Evolutionary conservation across 2,329 filamentous ascomycete genomes (phyloP).

Genomic region (Cordyceps tenuipes): DNA sequence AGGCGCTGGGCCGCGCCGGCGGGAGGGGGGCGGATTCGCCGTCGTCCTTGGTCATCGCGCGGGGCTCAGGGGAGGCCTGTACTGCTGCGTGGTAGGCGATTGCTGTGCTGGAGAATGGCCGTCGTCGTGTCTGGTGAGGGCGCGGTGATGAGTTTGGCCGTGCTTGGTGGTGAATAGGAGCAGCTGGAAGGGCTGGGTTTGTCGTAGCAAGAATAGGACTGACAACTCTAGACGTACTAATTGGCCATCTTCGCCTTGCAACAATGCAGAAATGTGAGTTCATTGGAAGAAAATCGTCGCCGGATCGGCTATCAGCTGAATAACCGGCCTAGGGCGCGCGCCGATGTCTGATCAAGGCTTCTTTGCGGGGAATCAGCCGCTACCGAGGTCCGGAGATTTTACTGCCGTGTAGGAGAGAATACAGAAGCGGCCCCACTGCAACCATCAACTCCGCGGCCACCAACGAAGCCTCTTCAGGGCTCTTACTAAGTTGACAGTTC

Average conservation of each 20-base stretch:
- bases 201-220: neutral
- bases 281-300: neutral
- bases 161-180: neutral
- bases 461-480: neutral
- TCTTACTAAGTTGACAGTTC: no score
- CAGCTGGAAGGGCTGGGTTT: neutral
- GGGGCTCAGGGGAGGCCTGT: neutral
- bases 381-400: slow-evolving; percentile 2
- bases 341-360: neutral
- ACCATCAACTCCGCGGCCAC: neutral
- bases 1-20: slow-evolving; percentile 59
- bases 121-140: neutral
- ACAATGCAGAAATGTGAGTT: neutral
- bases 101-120: neutral
- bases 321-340: neutral
- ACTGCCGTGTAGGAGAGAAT: no score
- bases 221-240: neutral
- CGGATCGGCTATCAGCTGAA: slow-evolving; percentile 3
- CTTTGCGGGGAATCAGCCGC: slow-evolving; percentile 6
- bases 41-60: slow-evolving; percentile 13
- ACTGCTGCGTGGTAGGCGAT: neutral
- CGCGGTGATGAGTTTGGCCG: neutral
- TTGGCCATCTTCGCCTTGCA: slow-evolving; percentile 1
- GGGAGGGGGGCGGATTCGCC: slow-evolving; percentile 16
- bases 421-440: neutral